phyloP scores from a whole-genome alignment of 176 grass and related monocot genomes.

The Tillandsia fasciculata region DNA sequence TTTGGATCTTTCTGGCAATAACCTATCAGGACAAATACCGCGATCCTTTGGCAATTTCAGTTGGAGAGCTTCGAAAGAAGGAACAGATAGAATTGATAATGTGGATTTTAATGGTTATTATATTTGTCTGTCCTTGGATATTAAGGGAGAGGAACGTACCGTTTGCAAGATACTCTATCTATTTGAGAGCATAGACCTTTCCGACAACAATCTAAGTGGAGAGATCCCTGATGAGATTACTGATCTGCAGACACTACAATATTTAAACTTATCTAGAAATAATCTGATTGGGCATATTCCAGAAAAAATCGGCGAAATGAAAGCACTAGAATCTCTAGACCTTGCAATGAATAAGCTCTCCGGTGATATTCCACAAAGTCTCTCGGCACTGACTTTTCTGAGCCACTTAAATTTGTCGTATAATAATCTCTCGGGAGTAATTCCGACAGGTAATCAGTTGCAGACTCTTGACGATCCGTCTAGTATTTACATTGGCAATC shows the following conservation, averaged over 20 bases:
- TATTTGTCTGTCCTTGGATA: neutral
- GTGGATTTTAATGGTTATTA: neutral
- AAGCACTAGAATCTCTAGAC: constrained; percentile 11
- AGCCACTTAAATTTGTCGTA: too few relatives aligned
- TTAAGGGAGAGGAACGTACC: constrained; percentile 16
- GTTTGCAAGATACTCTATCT: neutral
- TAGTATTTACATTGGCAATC: too few relatives aligned
- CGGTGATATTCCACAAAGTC: neutral
- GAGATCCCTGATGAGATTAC: too few relatives aligned
- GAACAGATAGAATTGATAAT: neutral
- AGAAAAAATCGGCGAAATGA: neutral
- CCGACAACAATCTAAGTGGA: too few relatives aligned
- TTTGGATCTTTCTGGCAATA: constrained; percentile 14
- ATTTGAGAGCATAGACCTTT: constrained; percentile 1
- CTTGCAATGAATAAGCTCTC: constrained; percentile 12
- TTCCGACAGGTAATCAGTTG: neutral
- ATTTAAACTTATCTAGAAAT: constrained; percentile 20
- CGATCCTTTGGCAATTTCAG: constrained; percentile 10
- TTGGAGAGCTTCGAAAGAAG: too few relatives aligned
- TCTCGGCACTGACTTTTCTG: neutral
- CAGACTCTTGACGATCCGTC: too few relatives aligned
- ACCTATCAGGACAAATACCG: constrained; percentile 25
- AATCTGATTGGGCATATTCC: constrained; percentile 23
- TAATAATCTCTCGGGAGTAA: neutral
- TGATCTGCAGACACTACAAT: too few relatives aligned